A percentile compares a stretch with the other conserved stretches of the same genome.
Conservation (phyloP, 495 filamentous ascomycete species). For the Aspergillus steynii region DNA sequence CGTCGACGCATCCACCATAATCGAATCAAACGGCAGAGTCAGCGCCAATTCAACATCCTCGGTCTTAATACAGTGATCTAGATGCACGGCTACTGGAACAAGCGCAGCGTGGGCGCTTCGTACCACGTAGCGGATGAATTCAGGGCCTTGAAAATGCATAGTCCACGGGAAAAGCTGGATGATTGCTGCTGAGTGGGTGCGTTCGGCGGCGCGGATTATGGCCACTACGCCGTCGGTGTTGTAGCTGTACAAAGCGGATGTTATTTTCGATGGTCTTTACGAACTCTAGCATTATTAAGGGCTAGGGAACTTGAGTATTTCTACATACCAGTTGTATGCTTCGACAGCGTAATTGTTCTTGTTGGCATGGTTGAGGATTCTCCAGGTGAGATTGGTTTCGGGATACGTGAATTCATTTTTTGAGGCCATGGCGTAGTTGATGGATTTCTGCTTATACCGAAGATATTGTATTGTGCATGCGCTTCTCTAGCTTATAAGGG, state of each 20-base stretch:
- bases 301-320: background rate
- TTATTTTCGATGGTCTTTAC: no score
- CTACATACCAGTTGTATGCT: slow-evolving; percentile 16
- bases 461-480: no score
- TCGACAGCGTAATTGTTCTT: slow-evolving; percentile 15
- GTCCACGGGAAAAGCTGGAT: slow-evolving; percentile 78
- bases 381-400: slow-evolving; percentile 18
- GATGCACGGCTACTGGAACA: slow-evolving; percentile 63
- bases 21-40: slow-evolving; percentile 61
- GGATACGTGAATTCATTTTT: slow-evolving; percentile 7
- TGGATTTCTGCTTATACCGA: no score
- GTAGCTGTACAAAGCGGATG: slow-evolving; percentile 38
- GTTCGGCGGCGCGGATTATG: slow-evolving; percentile 65
- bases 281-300: no score
- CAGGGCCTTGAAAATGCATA: slow-evolving; percentile 57
- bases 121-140: slow-evolving; percentile 51
- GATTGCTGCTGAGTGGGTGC: slow-evolving; percentile 63
- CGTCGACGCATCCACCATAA: slow-evolving; percentile 70
- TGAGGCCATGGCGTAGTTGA: background rate
- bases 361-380: slow-evolving; percentile 19
- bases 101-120: slow-evolving; percentile 53
- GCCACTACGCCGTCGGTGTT: slow-evolving; percentile 73
- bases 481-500: no score
- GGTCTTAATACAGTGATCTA: slow-evolving; percentile 63
- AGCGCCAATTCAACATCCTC: slow-evolving; percentile 58